These are phyloP conservation scores for Chloranthus sessilifolius DNA, from an alignment of 164 flowering plant species.

Conservation along the genomic window DNA sequence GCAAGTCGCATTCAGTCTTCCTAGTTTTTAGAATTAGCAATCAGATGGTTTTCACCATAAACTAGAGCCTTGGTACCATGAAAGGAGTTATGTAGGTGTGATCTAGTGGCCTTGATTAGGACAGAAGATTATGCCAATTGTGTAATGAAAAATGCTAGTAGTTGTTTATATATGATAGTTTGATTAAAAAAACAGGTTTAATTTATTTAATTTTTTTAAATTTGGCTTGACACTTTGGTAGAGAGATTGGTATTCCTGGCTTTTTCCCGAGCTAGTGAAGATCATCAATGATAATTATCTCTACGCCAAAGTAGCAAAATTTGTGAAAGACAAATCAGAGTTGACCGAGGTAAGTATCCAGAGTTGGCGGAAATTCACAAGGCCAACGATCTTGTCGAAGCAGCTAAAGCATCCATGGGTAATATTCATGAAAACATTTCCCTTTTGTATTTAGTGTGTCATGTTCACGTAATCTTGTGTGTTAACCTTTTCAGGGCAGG, in stretches of 20 bases:
- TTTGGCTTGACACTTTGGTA: slow-evolving; percentile 5
- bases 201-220: too few species aligned
- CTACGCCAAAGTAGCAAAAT: slow-evolving; percentile 79
- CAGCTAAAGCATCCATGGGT: slow-evolving; percentile 98
- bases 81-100: too few species aligned
- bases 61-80: too few species aligned
- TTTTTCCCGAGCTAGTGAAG: slow-evolving; percentile 92
- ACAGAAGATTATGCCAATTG: too few species aligned
- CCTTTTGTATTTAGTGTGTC: not conserved
- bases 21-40: too few species aligned
- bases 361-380: slow-evolving; percentile 73
- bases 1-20: too few species aligned
- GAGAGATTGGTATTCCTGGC: slow-evolving; percentile 99
- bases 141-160: too few species aligned
- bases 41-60: too few species aligned
- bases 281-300: slow-evolving; percentile 93
- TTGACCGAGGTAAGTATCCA: slow-evolving; percentile 64
- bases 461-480: slow-evolving; percentile 4
- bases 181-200: too few species aligned
- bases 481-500: slow-evolving; percentile 64
- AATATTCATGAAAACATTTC: slow-evolving; percentile 8
- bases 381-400: slow-evolving; percentile 89
- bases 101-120: too few species aligned
- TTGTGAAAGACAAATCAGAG: slow-evolving; percentile 63
- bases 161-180: too few species aligned